Conservation (phyloP, 73 alveolate genomes). For the Durusdinium trenchii region DNA sequence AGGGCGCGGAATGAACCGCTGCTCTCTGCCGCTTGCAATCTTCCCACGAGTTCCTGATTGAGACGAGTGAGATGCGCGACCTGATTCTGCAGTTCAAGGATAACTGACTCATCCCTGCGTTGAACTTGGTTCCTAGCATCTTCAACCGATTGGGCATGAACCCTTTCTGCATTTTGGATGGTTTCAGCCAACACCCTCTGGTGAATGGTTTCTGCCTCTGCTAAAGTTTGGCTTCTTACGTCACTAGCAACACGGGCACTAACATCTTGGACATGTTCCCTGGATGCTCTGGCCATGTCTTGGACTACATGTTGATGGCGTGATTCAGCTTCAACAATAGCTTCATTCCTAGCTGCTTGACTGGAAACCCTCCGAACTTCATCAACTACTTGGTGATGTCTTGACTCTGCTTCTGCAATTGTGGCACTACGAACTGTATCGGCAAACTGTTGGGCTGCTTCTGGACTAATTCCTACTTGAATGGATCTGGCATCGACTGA, state of each 20-base stretch:
- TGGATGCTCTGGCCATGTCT: not conserved
- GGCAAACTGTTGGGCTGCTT: no score
- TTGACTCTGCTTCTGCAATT: no score
- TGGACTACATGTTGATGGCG: constrained; percentile 17
- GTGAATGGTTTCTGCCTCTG: not conserved
- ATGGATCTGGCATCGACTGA: no score
- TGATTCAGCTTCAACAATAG: constrained; percentile 8
- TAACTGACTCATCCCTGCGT: not conserved
- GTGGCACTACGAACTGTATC: constrained; percentile 28
- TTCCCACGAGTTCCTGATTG: constrained; percentile 19
- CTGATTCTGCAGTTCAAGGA: constrained; percentile 10
- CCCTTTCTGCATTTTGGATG: constrained; percentile 37
- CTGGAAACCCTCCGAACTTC: no score
- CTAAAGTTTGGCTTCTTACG: not conserved
- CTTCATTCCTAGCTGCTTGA: no score
- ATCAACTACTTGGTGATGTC: no score
- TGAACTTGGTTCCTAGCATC: not conserved
- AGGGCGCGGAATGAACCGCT: constrained; percentile 64
- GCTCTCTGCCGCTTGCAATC: constrained; percentile 42
- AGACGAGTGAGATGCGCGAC: constrained; percentile 28
- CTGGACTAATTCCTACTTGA: constrained; percentile 25
- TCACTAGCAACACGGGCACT: not conserved
- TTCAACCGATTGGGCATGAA: not conserved
- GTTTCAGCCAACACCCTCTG: not conserved
- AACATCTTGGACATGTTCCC: not conserved